Percentiles rank a stretch among this genome's conserved stretches.
phyloP scores from a whole-genome alignment of 805 yeast genomes.

The Metschnikowia henanensis region DNA sequence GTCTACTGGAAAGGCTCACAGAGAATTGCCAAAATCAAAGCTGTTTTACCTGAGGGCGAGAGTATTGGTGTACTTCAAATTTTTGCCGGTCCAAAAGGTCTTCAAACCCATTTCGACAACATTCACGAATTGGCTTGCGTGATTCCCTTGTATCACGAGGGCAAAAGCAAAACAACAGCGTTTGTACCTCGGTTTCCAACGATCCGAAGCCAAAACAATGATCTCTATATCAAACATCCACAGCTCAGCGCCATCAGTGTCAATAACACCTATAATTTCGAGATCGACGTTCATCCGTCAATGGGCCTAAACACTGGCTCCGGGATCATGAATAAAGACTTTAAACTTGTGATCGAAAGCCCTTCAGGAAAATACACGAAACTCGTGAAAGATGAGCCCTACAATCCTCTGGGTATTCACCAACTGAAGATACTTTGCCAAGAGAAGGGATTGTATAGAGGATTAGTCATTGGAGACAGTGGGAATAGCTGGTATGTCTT shows the following conservation, averaged over 20 bases:
- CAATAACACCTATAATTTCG: slow-evolving; percentile 64
- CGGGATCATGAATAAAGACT: slow-evolving; percentile 39
- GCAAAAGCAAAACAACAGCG: slow-evolving; percentile 58
- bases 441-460: slow-evolving; percentile 83
- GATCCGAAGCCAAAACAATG: slow-evolving; percentile 65
- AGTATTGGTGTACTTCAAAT: slow-evolving; percentile 72
- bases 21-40: slow-evolving; percentile 77
- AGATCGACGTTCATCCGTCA: slow-evolving; percentile 62
- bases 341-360: slow-evolving; percentile 69
- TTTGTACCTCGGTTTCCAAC: slow-evolving; percentile 76
- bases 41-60: slow-evolving; percentile 69
- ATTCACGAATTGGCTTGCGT: slow-evolving; percentile 70
- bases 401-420: slow-evolving; percentile 54
- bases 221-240: slow-evolving; percentile 82
- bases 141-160: slow-evolving; percentile 73
- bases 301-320: slow-evolving; percentile 42
- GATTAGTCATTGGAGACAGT: slow-evolving; percentile 74
- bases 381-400: slow-evolving; percentile 49
- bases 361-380: slow-evolving; percentile 81
- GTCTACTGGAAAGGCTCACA: slow-evolving; percentile 64
- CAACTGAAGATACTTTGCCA: slow-evolving; percentile 57
- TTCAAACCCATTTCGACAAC: slow-evolving; percentile 55
- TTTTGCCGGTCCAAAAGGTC: slow-evolving; percentile 66
- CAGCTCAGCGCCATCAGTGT: slow-evolving; percentile 63
- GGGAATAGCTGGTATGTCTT: slow-evolving; percentile 84